Evolutionary conservation across 176 grass and related monocot species (phyloP), one percentile per base, ranked within the genome.

Genomic region (Triticum dicoccoides): DNA sequence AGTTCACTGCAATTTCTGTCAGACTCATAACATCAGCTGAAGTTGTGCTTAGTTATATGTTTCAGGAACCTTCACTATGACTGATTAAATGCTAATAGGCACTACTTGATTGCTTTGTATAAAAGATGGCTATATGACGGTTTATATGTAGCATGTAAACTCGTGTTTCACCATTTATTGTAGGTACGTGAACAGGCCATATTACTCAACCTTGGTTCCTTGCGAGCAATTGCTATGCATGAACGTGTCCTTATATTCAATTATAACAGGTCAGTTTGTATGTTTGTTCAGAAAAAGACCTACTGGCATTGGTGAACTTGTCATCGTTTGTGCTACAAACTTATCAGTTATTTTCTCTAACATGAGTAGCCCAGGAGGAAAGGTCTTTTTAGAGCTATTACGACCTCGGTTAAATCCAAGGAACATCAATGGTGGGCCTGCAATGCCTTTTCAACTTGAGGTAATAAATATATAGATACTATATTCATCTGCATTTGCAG

Each of bases 391-490:
- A 80, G 91, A 88, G 52, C 85, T 88, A 81, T 83, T 96, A 76
- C 80, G 92, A 80, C 92, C 97, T 52, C 94, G 97, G 30, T 94
- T 98, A 94, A 98, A 96, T 69, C 85, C 97, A 67, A 92, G 88
- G 88, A 88, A 88, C 82, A 92, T 88, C 61, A 94, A 87, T 78
- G 93, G 88, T 72, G 92, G 94, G 42, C 97, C 92, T 35, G 35
- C 85, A 87, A 98, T 98, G 97, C 92, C 94, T 85, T 98, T 96
- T 87, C 94, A 98, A 84, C 97, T 98, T 73, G 97, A 98, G 92
- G 97, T 98, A 94, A 87, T 42, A 59, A 38, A 81, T 68, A 27
- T 79, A 67, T 54, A 14, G 47, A 78, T 78, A 59, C 18, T 59
- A 56, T 73, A 65, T 68, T 69, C 78, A 35, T 84, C 8, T 15